Evolutionary conservation across 768 basidiomycete species (phyloP).

Genomic region (Filobasidium floriforme): DNA sequence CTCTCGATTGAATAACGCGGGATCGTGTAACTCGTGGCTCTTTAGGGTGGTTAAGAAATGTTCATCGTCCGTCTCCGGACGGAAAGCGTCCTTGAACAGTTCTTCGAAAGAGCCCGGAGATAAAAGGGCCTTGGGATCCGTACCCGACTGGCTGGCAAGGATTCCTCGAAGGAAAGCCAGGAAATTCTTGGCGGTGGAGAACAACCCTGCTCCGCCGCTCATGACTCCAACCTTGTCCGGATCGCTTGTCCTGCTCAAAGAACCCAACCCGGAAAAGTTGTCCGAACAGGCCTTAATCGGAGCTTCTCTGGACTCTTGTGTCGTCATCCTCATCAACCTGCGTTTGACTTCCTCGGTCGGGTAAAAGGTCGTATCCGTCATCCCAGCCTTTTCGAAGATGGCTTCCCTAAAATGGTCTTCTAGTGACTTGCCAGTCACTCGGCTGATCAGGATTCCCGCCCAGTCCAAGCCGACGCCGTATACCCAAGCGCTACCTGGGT

Average conservation of each 20-base stretch:
- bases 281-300: background rate
- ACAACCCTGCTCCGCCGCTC: constrained; percentile 33
- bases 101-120: too few species aligned
- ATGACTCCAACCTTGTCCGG: constrained; percentile 19
- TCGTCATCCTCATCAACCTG: constrained; percentile 22
- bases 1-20: too few species aligned
- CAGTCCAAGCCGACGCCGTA: constrained; percentile 40
- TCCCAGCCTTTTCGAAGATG: constrained; percentile 40
- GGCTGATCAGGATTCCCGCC: constrained; percentile 36
- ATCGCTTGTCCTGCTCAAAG: constrained; percentile 21
- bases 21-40: too few species aligned
- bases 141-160: background rate
- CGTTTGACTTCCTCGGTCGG: constrained; percentile 25
- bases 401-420: constrained; percentile 38
- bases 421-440: constrained; percentile 33
- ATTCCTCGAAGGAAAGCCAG: constrained; percentile 33
- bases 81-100: too few species aligned
- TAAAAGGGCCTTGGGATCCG: too few species aligned
- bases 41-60: too few species aligned
- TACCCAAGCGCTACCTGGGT: constrained; percentile 31
- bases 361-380: constrained; percentile 34
- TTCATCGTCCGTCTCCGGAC: too few species aligned
- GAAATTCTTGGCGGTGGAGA: constrained; percentile 31
- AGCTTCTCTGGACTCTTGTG: background rate
- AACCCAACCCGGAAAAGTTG: constrained; percentile 3